phyloP scores from a whole-genome alignment of 768 basidiomycete species.

The Suillus clintonianus region DNA sequence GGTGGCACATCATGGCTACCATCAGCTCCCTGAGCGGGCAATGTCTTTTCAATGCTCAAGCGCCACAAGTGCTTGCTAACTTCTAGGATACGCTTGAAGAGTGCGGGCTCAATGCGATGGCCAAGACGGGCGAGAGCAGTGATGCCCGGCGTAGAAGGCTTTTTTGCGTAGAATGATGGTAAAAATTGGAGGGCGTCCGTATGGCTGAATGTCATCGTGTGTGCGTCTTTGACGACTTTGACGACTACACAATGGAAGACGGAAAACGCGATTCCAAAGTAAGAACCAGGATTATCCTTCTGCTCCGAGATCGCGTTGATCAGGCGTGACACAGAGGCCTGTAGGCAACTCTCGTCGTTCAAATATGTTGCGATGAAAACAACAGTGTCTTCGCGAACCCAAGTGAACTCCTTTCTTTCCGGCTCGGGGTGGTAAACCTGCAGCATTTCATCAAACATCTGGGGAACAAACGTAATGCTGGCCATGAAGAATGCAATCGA shows the following conservation, averaged over 20 bases:
- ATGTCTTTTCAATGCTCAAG: no score
- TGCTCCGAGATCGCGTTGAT: background rate
- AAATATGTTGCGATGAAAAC: slow-evolving; percentile 1
- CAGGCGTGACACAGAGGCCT: background rate
- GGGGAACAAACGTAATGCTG: background rate
- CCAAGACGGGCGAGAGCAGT: background rate
- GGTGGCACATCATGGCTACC: no score
- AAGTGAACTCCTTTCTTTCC: background rate
- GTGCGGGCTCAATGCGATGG: background rate
- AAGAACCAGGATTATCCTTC: background rate
- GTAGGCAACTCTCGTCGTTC: slow-evolving; percentile 2
- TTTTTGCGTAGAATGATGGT: background rate
- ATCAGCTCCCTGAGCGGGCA: no score
- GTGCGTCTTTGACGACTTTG: background rate
- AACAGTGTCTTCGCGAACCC: slow-evolving; percentile 3
- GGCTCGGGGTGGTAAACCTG: background rate
- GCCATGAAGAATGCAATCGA: background rate
- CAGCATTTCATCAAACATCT: background rate
- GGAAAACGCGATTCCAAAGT: background rate
- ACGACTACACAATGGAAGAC: background rate
- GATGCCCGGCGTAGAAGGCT: background rate
- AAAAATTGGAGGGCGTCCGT: background rate
- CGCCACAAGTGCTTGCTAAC: no score
- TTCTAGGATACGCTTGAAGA: background rate
- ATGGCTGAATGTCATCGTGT: background rate